Conservation (phyloP, 2,329 filamentous ascomycete genomes). For the Cryphonectria japonica region DNA sequence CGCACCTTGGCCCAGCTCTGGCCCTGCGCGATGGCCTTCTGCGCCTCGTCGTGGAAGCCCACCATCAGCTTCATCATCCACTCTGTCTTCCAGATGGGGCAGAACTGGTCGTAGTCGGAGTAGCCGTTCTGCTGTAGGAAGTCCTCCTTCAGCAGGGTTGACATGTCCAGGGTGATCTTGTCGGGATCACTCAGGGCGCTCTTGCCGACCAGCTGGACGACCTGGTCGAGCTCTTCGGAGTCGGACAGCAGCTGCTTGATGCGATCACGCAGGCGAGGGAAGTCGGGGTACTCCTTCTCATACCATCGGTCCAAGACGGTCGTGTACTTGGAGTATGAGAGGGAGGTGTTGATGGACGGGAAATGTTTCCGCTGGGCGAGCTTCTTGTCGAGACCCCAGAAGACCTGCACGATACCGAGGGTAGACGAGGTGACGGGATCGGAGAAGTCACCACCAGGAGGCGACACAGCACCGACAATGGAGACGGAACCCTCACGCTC, state of each 20-base stretch:
- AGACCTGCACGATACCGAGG: constrained; percentile 96
- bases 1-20: constrained; percentile 92
- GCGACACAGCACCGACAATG: constrained; percentile 96
- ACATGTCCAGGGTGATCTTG: constrained; percentile 97
- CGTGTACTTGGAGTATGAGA: constrained; percentile 98
- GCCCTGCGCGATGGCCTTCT: constrained; percentile 91
- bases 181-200: constrained; percentile 93
- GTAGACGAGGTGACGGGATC: constrained; percentile 95
- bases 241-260: constrained; percentile 93
- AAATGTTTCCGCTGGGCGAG: constrained; percentile 99
- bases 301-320: constrained; percentile 89
- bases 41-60: constrained; percentile 94
- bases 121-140: constrained; percentile 99
- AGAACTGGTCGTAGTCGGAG: constrained; percentile 99
- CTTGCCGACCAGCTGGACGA: constrained; percentile 97
- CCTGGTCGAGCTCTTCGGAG: constrained; percentile 96
- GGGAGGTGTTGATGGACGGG: constrained; percentile 93
- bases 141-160: constrained; percentile 92
- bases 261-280: constrained; percentile 88
- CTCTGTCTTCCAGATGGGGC: constrained; percentile 98
- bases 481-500: constrained; percentile 90
- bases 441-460: constrained; percentile 98
- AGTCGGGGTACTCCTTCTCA: constrained; percentile 90
- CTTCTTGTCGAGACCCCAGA: constrained; percentile 99
- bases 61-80: constrained; percentile 99